phyloP scores from a whole-genome alignment of 2,329 filamentous ascomycete genomes.

The Fusarium zealandicum region DNA sequence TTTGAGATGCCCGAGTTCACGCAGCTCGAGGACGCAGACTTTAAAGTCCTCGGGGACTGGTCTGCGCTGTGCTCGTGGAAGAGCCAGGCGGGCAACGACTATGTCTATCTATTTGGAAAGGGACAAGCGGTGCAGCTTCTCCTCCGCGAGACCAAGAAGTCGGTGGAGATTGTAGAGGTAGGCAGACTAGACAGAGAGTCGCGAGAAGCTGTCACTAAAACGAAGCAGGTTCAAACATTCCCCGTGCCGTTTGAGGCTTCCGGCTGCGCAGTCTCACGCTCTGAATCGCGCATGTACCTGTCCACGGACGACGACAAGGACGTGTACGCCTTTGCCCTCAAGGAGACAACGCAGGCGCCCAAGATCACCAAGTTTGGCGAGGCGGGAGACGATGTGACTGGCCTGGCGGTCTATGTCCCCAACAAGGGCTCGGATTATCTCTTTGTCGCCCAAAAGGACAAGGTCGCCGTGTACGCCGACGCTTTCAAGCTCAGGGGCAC shows the following conservation, averaged over 20 bases:
- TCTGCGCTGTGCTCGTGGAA: slow-evolving; percentile 56
- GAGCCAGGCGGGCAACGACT: slow-evolving; percentile 51
- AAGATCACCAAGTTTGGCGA: slow-evolving; percentile 48
- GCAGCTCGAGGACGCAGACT: slow-evolving; percentile 43
- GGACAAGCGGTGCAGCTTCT: slow-evolving; percentile 49
- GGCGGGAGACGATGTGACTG: slow-evolving; percentile 49
- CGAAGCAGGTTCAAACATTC: slow-evolving; percentile 52
- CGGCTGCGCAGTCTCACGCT: slow-evolving; percentile 51
- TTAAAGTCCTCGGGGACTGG: slow-evolving; percentile 54
- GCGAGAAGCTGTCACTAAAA: slow-evolving; percentile 1
- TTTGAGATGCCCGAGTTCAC: slow-evolving; percentile 47
- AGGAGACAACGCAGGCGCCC: slow-evolving; percentile 49
- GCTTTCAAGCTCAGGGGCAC: slow-evolving; percentile 48
- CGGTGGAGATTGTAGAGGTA: slow-evolving; percentile 50
- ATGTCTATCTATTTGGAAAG: slow-evolving; percentile 57
- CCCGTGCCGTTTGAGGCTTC: slow-evolving; percentile 51
- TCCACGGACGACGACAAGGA: slow-evolving; percentile 48
- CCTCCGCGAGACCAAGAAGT: slow-evolving; percentile 40
- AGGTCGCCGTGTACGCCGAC: slow-evolving; percentile 50
- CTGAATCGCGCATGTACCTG: slow-evolving; percentile 50
- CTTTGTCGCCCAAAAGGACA: slow-evolving; percentile 50
- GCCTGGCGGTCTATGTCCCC: slow-evolving; percentile 51
- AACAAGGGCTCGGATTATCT: slow-evolving; percentile 50
- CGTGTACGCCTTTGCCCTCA: slow-evolving; percentile 50
- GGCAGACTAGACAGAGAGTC: background rate